Percentiles rank a stretch among this genome's conserved stretches.
Conservation (phyloP, 352 stramenopile genomes). For the Globisporangium okanoganense region DNA sequence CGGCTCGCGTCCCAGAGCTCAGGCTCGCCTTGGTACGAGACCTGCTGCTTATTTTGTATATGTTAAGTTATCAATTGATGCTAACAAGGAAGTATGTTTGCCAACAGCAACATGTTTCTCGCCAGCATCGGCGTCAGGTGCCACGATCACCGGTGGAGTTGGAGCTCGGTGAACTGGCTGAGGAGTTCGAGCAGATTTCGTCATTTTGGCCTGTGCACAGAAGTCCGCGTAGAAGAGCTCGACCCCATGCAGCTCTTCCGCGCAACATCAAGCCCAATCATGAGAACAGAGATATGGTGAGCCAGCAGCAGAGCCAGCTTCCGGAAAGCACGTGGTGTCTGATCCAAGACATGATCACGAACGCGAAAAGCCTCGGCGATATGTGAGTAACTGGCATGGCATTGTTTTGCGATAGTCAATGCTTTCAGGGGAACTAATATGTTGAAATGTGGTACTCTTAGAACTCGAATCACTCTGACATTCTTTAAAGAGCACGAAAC, state of each 20-base stretch:
- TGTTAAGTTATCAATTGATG: too few species aligned
- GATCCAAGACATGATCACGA: slow-evolving; percentile 34
- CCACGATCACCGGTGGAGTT: neutral
- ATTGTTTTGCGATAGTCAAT: neutral
- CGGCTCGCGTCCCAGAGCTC: neutral
- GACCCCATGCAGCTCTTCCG: neutral
- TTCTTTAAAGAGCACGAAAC: slow-evolving; percentile 66
- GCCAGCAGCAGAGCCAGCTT: slow-evolving; percentile 11
- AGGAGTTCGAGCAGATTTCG: neutral
- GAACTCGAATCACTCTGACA: slow-evolving; percentile 44
- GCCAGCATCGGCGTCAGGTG: neutral
- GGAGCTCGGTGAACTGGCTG: neutral
- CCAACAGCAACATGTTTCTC: slow-evolving; percentile 4
- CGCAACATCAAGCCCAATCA: neutral
- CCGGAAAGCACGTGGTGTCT: slow-evolving; percentile 25
- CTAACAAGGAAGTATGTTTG: neutral
- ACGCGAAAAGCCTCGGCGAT: slow-evolving; percentile 43
- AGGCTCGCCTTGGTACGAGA: neutral
- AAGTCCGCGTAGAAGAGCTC: slow-evolving; percentile 7
- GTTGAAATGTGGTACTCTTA: slow-evolving; percentile 7
- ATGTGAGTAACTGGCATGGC: slow-evolving; percentile 26
- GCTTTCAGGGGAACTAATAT: neutral
- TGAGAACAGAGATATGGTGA: neutral
- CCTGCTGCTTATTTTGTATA: neutral
- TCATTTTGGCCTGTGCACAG: neutral